Evolutionary conservation across 495 filamentous ascomycete species (phyloP), one percentile per base, ranked within the genome.

Genomic region (Podospora australis): DNA sequence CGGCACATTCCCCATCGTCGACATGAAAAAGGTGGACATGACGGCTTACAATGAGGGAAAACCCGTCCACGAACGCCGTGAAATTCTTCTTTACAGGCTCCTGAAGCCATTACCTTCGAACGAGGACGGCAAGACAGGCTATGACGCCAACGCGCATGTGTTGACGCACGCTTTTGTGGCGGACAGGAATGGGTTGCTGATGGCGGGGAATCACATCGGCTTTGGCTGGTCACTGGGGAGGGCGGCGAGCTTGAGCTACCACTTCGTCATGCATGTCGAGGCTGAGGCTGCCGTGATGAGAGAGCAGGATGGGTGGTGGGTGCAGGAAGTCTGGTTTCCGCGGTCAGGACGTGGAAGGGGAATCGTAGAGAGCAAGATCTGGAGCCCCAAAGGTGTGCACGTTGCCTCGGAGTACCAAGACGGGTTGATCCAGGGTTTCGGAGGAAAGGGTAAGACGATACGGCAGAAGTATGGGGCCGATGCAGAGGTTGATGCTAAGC

Each of bases 151-250:
- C 48, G 67, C 79, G 8, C 82, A 86, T 59, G 73, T 81, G 4
- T 73, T 74, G 48, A 75, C 77, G 13, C 84, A 87, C 59, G 77
- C 84, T 40, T 87, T 80, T 63, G 75, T 80, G 2, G 77, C 74
- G 22, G 84, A 88, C 55, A 74, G 80, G 32, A 88, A 88, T 58
- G 83, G 81, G 0, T 61, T 87, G 45, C 69, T 84, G 55, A 68
- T 86, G 63, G 70, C 81, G 26, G 70, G 72, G 3, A 80, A 85
- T 29, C 74, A 83, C 5, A 50, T 83, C 6, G 78, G 77, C 0
- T 73, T 79, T 26, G 76, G 72, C 3, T 59, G 68, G 47, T 69
- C 73, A 39, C 56, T 72, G 10, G 74, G 60, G 4, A 60, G 70
- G 28, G 81, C 82, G 59, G 79, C 78, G 5, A 82, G 74, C 46